phyloP scores from a whole-genome alignment of 2,329 filamentous ascomycete species.

The Exophiala dermatitidis region DNA sequence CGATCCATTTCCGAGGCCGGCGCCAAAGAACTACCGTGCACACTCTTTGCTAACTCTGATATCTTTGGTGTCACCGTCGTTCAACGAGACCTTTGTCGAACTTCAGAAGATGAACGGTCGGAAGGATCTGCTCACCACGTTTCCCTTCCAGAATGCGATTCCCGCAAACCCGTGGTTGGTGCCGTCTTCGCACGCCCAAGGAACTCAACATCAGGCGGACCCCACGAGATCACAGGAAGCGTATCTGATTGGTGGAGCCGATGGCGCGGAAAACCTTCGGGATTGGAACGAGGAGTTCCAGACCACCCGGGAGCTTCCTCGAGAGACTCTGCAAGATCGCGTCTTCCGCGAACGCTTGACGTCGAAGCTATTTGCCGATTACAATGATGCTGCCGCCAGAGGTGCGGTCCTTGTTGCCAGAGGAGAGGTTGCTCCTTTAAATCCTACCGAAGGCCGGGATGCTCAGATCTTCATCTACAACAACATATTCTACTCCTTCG shows the following conservation, averaged over 20 bases:
- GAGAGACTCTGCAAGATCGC: constrained; percentile 87
- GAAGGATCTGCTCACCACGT: constrained; percentile 82
- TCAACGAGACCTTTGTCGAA: constrained; percentile 65
- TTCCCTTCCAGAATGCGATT: constrained; percentile 91
- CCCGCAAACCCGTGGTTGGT: constrained; percentile 91
- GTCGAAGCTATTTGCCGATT: constrained; percentile 95
- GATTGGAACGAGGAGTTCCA: constrained; percentile 99
- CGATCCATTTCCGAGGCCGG: constrained; percentile 72
- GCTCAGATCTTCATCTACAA: constrained; percentile 99
- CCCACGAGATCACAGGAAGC: constrained; percentile 86
- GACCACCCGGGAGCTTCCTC: constrained; percentile 87
- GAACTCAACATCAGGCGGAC: constrained; percentile 65
- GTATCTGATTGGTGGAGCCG: constrained; percentile 79
- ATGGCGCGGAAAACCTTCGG: constrained; percentile 86
- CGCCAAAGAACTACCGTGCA: constrained; percentile 68
- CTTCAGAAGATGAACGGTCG: constrained; percentile 78
- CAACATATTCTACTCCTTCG: constrained; percentile 99
- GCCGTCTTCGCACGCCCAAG: constrained; percentile 55
- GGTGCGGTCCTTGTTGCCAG: constrained; percentile 87
- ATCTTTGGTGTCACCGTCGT: constrained; percentile 72
- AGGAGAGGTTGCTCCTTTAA: constrained; percentile 86
- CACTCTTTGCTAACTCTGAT: constrained; percentile 84
- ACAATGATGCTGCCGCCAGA: constrained; percentile 87
- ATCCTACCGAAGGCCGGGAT: constrained; percentile 85
- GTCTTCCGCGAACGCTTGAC: constrained; percentile 92